Conservation (phyloP, 768 basidiomycete genomes). For the Hydnomerulius pinastri region DNA sequence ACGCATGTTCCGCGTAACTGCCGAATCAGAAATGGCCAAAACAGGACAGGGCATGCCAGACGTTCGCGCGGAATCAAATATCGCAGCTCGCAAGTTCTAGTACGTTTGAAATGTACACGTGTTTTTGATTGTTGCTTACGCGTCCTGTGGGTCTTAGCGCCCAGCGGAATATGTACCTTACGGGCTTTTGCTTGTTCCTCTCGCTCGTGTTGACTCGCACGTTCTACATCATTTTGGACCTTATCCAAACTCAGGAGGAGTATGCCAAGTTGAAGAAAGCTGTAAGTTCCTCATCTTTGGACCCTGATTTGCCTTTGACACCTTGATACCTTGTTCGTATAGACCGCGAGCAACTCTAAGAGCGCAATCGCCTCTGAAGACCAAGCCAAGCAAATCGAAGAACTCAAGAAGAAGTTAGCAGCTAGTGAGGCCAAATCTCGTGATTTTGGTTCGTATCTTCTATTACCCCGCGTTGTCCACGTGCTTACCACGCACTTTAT, state of each 20-base stretch:
- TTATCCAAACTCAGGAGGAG: constrained; percentile 88
- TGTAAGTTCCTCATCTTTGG: constrained; percentile 21
- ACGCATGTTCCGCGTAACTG: constrained; percentile 82
- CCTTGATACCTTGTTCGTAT: not conserved
- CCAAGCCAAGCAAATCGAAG: constrained; percentile 49
- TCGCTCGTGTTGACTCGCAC: constrained; percentile 92
- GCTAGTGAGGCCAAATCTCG: constrained; percentile 56
- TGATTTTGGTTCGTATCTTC: constrained; percentile 58
- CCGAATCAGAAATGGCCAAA: constrained; percentile 72
- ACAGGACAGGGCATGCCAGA: constrained; percentile 52
- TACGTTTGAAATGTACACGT: constrained; percentile 38
- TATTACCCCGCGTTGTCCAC: not conserved
- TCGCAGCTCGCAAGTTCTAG: constrained; percentile 95
- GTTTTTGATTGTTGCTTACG: not conserved
- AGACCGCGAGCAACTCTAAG: constrained; percentile 40
- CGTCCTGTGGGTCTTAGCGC: constrained; percentile 45
- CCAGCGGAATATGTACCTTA: constrained; percentile 90
- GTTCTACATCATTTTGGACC: constrained; percentile 89
- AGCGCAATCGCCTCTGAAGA: constrained; percentile 21
- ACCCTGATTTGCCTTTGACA: not conserved
- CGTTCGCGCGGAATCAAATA: constrained; percentile 80
- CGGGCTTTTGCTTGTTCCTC: constrained; percentile 92
- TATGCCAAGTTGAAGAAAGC: constrained; percentile 79
- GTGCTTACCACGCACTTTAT: not conserved
- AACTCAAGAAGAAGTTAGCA: constrained; percentile 69